These are phyloP conservation scores for Ceratocystis papillata DNA, from an alignment of 2,329 filamentous ascomycete species.

Conservation along the genomic window DNA sequence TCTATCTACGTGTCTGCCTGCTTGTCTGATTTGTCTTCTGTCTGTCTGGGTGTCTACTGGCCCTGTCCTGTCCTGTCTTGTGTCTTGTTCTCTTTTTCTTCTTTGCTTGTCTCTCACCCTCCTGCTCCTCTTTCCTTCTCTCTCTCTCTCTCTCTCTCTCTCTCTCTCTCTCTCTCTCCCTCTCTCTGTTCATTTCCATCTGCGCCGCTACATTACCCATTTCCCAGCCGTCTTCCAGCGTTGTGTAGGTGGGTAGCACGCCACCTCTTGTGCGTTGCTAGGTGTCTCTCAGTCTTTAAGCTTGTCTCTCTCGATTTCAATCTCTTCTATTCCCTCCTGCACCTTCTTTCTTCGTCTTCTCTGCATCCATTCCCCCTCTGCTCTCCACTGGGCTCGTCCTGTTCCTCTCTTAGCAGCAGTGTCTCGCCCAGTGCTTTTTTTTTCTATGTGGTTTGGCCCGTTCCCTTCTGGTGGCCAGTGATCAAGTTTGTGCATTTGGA, in stretches of 20 bases:
- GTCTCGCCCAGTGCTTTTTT: not conserved
- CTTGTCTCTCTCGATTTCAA: not conserved
- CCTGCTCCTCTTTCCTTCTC: not conserved
- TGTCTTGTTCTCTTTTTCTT: not conserved
- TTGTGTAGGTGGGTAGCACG: not conserved
- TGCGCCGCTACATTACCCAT: too few relatives aligned
- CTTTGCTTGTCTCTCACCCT: not conserved
- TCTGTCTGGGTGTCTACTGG: not conserved
- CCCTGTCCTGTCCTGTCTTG: not conserved
- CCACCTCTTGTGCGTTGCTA: not conserved
- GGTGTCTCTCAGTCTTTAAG: constrained; percentile 7
- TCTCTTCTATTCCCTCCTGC: not conserved
- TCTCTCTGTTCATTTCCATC: not conserved
- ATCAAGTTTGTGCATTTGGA: not conserved
- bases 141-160: not conserved
- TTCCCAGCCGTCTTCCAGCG: not conserved
- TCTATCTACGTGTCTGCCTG: constrained; percentile 1
- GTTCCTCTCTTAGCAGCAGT: not conserved
- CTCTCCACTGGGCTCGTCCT: not conserved
- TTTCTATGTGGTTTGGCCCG: too few relatives aligned
- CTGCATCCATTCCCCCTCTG: not conserved
- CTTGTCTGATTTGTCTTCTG: not conserved
- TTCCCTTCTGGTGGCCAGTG: not conserved
- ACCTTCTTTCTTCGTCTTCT: not conserved
- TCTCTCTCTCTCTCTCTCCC: not conserved